These are phyloP conservation scores for Lecanicillium sp. DNA, from an alignment of 2,329 filamentous ascomycete species.

Conservation along the genomic window DNA sequence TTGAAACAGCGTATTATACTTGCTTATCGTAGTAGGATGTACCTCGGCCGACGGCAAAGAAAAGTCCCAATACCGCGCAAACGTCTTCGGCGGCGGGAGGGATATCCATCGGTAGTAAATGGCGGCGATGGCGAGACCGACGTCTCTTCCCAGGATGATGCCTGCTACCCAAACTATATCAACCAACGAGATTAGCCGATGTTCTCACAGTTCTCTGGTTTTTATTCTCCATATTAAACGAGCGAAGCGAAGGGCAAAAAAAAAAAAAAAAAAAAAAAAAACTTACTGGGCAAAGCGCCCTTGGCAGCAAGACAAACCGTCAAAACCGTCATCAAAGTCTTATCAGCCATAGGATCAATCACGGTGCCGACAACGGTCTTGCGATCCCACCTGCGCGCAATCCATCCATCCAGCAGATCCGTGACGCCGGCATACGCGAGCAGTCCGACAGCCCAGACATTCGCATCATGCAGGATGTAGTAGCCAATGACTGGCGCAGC, in stretches of 20 bases:
- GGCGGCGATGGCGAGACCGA: conserved; percentile 73
- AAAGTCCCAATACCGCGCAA: conserved; percentile 94
- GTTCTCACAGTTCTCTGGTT: too few species aligned
- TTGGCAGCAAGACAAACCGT: conserved; percentile 80
- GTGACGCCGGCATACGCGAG: conserved; percentile 89
- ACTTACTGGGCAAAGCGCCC: conserved; percentile 68
- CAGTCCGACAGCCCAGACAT: conserved; percentile 70
- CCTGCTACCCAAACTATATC: conserved; percentile 73
- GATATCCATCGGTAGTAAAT: conserved; percentile 96
- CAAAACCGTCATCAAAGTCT: conserved; percentile 87
- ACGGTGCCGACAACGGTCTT: conserved; percentile 93
- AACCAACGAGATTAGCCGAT: too few species aligned
- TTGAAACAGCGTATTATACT: conserved; percentile 91
- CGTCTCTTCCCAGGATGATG: conserved; percentile 86
- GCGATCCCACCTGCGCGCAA: conserved; percentile 77
- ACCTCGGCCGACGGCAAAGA: conserved; percentile 82
- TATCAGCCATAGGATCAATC: conserved; percentile 96
- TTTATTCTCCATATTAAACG: too few species aligned
- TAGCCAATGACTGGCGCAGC: conserved; percentile 84
- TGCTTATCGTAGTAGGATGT: conserved; percentile 73
- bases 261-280: not conserved
- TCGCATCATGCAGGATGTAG: conserved; percentile 74
- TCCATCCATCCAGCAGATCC: conserved; percentile 88
- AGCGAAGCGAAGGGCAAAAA: not conserved
- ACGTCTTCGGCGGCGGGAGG: conserved; percentile 86